These are phyloP conservation scores for Zanthoxylum bungeanum DNA, from an alignment of 345 rosid species.

Conservation along the genomic window DNA sequence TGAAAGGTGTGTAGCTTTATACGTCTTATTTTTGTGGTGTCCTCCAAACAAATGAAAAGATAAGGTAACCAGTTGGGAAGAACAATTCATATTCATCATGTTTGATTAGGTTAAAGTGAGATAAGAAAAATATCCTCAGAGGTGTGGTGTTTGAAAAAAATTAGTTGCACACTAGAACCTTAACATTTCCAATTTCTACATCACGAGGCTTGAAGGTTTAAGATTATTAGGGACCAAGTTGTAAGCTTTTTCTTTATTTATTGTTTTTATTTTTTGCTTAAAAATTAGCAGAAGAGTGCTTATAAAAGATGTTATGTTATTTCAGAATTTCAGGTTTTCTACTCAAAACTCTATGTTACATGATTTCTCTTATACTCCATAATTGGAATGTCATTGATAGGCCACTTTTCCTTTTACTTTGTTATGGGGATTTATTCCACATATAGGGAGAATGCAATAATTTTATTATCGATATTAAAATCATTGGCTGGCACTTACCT, in stretches of 20 bases:
- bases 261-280: too few relatives aligned
- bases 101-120: neutral
- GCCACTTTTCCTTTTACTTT: neutral
- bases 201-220: neutral
- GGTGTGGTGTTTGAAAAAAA: neutral
- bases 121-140: neutral
- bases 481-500: neutral
- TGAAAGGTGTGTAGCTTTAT: conserved; percentile 6
- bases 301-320: neutral
- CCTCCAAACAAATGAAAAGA: neutral
- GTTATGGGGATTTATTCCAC: neutral
- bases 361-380: neutral
- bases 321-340: neutral
- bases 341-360: neutral
- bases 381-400: neutral
- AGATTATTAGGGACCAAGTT: neutral
- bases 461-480: neutral
- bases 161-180: neutral
- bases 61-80: neutral
- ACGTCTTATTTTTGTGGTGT: neutral
- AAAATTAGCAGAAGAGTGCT: neutral
- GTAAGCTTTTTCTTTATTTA: neutral
- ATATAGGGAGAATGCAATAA: neutral
- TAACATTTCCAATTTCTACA: neutral
- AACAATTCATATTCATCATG: neutral